A percentile compares a stretch with the other conserved stretches of the same genome.
These are phyloP conservation scores for Protomyces macrosporus DNA, from an alignment of 1,139 yeast genomes.

Conservation along the genomic window DNA sequence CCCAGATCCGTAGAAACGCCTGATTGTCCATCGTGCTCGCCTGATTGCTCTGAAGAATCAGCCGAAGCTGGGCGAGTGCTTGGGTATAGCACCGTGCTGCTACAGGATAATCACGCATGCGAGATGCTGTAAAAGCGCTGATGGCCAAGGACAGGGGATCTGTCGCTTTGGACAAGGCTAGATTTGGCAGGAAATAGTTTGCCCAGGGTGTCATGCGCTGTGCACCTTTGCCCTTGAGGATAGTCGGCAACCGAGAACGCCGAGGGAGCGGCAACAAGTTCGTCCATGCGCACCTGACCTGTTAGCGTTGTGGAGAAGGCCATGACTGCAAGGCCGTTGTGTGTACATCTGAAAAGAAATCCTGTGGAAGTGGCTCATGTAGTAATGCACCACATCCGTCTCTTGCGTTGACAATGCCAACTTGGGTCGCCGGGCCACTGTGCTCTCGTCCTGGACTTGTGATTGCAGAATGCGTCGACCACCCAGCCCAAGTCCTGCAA, in stretches of 20 bases:
- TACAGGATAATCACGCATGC: neutral
- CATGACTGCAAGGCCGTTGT: neutral
- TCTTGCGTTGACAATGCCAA: conserved; percentile 7
- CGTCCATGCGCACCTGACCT: conserved; percentile 10
- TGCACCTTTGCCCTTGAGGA: neutral
- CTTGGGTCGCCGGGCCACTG: neutral
- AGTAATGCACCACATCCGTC: neutral
- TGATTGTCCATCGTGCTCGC: conserved; percentile 8
- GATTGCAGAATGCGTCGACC: neutral
- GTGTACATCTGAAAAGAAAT: conserved; percentile 4
- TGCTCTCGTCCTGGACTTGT: neutral
- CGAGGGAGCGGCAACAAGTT: conserved; percentile 8
- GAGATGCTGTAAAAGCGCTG: conserved; percentile 5
- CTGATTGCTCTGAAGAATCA: neutral
- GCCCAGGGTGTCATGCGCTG: conserved; percentile 15
- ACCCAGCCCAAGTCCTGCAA: neutral
- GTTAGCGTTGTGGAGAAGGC: neutral
- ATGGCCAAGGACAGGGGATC: conserved; percentile 11
- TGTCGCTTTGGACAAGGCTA: neutral
- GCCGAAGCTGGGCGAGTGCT: conserved; percentile 1
- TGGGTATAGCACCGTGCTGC: neutral
- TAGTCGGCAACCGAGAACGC: neutral
- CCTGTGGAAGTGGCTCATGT: conserved; percentile 7
- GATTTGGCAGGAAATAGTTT: conserved; percentile 10
- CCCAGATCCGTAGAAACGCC: conserved; percentile 17